Base-by-base conservation (phyloP, 2,329 filamentous ascomycete species). In the Ascomycota sp. region DNA sequence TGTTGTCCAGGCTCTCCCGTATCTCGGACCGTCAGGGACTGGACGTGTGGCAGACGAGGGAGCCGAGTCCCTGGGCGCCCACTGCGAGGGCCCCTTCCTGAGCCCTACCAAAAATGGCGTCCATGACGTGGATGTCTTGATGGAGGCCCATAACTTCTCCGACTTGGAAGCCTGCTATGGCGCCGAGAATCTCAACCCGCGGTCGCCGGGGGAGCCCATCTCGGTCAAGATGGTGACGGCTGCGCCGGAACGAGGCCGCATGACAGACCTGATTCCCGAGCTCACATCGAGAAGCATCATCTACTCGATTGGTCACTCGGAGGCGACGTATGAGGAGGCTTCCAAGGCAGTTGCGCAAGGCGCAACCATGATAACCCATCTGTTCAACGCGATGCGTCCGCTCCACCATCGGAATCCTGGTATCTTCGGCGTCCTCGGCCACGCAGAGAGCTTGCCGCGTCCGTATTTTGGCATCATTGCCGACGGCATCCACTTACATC, bases 311-410 rank as follows among this genome's bases (percentile, higher is more conserved):
- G 83, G 83, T 7, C 83, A 92, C 55, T 82, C 81, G 0, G 80
- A 91, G 51, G 78, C 82, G 10, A 81, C 77, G 0, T 92, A 86
- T 49, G 80, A 91, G 52, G 66, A 86, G 48, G 81, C 79, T 1
- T 71, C 75, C 4, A 56, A 59, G 5, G 78, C 79, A 13, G 67
- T 89, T 4, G 61, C 59, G n/a, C 64, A 72, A 6, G 83, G 83
- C 34, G 80, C 79, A 2, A 78, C 68, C 33, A 92, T 91, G 80
- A 78, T 92, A 42, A 92, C 83, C 0, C 83, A 92, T 47, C 64
- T 92, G 2, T 92, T 92, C 68, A 92, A 92, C 51, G 83, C 83
- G 24, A 92, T 92, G 83, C 68, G 74, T 1, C 82, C 82, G 10
- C 69, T 92, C 33, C 80, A 89, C 52, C 82, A 93, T 60, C 76